Conservation (phyloP, 768 basidiomycete species). For the Auricularia auricula-judae region DNA sequence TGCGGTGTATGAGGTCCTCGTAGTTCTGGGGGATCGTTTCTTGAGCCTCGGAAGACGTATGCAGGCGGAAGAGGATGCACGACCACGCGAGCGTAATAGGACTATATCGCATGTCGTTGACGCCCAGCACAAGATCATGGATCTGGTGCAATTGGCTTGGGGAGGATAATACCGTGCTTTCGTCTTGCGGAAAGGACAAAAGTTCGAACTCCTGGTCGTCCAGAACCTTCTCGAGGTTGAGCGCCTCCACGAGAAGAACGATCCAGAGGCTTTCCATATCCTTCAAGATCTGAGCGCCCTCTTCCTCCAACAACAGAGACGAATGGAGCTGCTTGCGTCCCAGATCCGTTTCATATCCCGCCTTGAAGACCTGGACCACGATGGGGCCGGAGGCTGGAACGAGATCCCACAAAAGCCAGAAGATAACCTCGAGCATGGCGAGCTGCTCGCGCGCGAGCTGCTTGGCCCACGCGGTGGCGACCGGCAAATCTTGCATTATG, state of each 20-base stretch:
- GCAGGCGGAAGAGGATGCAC: slow-evolving; percentile 62
- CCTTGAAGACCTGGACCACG: slow-evolving; percentile 51
- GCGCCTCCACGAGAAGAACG: slow-evolving; percentile 65
- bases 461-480: slow-evolving; percentile 58
- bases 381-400: slow-evolving; percentile 52
- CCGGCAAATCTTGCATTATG: slow-evolving; percentile 39
- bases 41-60: slow-evolving; percentile 39
- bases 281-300: slow-evolving; percentile 50
- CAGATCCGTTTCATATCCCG: slow-evolving; percentile 52
- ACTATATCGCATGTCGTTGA: slow-evolving; percentile 51
- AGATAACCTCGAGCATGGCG: slow-evolving; percentile 73
- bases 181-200: slow-evolving; percentile 35
- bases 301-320: slow-evolving; percentile 62
- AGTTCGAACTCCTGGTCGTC: slow-evolving; percentile 40
- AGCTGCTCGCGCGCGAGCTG: slow-evolving; percentile 71
- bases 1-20: slow-evolving; percentile 35
- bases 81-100: slow-evolving; percentile 78
- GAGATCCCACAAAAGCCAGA: slow-evolving; percentile 79
- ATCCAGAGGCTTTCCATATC: slow-evolving; percentile 70
- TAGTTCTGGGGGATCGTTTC: slow-evolving; percentile 45
- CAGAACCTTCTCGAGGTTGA: slow-evolving; percentile 65
- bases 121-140: slow-evolving; percentile 52
- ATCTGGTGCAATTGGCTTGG: slow-evolving; percentile 53
- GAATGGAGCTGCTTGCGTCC: slow-evolving; percentile 54
- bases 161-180: slow-evolving; percentile 27